Conservation (phyloP, 306 rosid species). For the Alnus glutinosa region DNA sequence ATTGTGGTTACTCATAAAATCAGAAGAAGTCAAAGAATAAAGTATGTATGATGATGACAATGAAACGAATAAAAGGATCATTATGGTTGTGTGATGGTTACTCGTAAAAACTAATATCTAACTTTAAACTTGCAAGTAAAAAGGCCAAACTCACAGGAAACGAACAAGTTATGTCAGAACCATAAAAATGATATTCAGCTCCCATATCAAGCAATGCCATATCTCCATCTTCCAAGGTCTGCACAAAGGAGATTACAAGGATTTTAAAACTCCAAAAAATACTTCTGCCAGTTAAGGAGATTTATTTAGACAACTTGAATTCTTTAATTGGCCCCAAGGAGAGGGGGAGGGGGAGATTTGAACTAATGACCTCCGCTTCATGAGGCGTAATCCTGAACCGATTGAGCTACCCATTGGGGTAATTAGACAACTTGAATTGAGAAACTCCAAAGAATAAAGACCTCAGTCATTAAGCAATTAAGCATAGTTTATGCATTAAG, state of each 20-base stretch:
- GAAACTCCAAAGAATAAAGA: neutral
- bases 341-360: too few relatives aligned
- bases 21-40: neutral
- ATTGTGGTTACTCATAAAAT: neutral
- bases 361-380: too few relatives aligned
- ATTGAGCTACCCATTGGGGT: too few relatives aligned
- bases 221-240: constrained; percentile 87
- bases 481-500: neutral
- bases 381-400: too few relatives aligned
- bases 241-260: constrained; percentile 25
- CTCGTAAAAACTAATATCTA: neutral
- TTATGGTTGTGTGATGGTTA: too few relatives aligned
- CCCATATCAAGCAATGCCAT: constrained; percentile 98
- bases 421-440: neutral
- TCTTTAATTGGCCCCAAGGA: neutral
- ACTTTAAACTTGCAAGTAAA: neutral
- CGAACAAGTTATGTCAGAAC: constrained; percentile 93
- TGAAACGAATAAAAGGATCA: neutral
- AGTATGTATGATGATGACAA: neutral
- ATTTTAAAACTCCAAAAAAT: neutral
- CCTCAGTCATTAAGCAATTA: neutral
- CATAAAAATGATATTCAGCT: constrained; percentile 93
- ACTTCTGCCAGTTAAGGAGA: neutral
- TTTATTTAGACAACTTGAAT: neutral
- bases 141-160: constrained; percentile 70